phyloP scores from a whole-genome alignment of 345 rosid species.

The Geranium brycei region DNA sequence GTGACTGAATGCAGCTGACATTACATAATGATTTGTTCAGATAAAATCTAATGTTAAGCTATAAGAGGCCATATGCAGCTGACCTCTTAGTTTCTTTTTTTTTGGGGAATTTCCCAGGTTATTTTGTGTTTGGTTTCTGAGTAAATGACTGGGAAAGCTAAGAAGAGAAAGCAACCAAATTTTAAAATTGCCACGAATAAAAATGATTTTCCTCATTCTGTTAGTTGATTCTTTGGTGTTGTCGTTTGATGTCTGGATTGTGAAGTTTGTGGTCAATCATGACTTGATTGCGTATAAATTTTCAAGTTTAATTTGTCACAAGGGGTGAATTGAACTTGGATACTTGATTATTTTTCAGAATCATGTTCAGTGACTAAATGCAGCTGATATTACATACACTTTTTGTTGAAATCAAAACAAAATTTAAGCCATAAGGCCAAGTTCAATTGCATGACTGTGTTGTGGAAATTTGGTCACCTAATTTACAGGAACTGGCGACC shows the following conservation, averaged over 20 bases:
- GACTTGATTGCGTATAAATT: no score
- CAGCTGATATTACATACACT: background rate
- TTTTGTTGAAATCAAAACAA: background rate
- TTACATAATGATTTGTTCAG: no score
- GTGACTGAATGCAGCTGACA: no score
- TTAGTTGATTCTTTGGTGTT: no score
- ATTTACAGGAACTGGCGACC: background rate
- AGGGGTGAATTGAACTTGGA: background rate
- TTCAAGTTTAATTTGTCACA: background rate
- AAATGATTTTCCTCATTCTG: no score
- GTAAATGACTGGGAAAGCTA: no score
- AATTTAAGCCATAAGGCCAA: background rate
- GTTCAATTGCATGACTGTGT: background rate
- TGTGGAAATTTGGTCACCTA: background rate
- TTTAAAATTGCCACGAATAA: no score
- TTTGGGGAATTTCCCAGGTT: background rate
- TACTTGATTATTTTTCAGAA: background rate
- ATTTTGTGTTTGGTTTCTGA: conserved; percentile 5
- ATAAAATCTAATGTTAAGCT: no score
- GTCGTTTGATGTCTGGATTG: background rate
- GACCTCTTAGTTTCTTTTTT: no score
- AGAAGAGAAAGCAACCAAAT: no score
- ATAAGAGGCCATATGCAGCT: no score
- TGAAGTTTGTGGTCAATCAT: background rate
- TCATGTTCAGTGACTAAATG: no score